Evolutionary conservation across 345 rosid species (phyloP).

Genomic region (Eutrema japonicum): DNA sequence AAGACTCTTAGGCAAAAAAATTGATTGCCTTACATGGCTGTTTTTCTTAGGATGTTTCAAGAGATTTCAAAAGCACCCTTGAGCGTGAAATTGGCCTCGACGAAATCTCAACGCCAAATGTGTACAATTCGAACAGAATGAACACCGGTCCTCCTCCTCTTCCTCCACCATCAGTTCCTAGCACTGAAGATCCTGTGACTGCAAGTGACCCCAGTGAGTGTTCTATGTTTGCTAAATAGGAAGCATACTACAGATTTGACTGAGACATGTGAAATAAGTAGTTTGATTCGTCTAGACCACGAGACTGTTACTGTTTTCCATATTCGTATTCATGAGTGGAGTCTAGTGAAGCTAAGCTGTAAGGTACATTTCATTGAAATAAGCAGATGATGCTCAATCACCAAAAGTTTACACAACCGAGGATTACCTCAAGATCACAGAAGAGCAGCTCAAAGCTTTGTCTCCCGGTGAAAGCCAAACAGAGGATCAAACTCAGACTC

Average conservation of each 20-base stretch:
- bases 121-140: slow-evolving; percentile 51
- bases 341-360: neutral
- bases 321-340: slow-evolving; percentile 1
- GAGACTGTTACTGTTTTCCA: neutral
- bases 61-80: slow-evolving; percentile 94
- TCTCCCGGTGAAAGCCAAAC: slow-evolving; percentile 43
- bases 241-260: neutral
- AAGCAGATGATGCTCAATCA: slow-evolving; percentile 62
- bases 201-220: slow-evolving; percentile 65
- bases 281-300: slow-evolving; percentile 4
- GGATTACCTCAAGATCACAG: slow-evolving; percentile 76
- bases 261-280: neutral
- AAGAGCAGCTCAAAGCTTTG: slow-evolving; percentile 78
- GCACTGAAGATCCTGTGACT: slow-evolving; percentile 46
- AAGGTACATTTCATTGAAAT: slow-evolving; percentile 8
- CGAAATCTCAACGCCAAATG: slow-evolving; percentile 53
- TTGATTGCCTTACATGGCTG: slow-evolving; percentile 19
- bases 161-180: slow-evolving; percentile 49
- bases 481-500: slow-evolving; percentile 49
- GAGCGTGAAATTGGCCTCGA: slow-evolving; percentile 91
- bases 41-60: slow-evolving; percentile 76
- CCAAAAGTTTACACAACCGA: slow-evolving; percentile 70
- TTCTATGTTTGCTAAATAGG: neutral
- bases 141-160: slow-evolving; percentile 46
- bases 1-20: neutral